Evolutionary conservation across 1,284 basidiomycete genomes (phyloP), one percentile per base, ranked within the genome.

Genomic region (Irpex lacteus): DNA sequence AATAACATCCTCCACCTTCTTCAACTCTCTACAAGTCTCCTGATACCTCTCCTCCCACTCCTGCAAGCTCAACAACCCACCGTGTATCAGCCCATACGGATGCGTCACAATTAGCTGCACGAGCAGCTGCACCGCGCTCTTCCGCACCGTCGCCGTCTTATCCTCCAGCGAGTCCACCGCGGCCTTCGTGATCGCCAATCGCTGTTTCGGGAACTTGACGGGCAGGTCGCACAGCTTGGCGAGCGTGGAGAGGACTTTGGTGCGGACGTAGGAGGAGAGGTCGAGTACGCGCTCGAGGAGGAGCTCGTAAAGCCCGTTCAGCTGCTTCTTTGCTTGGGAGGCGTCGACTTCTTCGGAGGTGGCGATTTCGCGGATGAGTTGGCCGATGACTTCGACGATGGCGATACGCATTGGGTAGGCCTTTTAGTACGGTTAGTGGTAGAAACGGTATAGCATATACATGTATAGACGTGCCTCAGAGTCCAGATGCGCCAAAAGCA

Each of bases 361-460:
- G 0, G 90, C 85, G 6, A 97, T 84, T 69, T 96, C 92, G 49
- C 83, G 81, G 71, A 98, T 94, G 63, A 97, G 84, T 59, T 82
- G 79, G 3, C 93, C 94, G 47, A 97, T 87, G 64, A 96, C 85
- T 74, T 97, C 95, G 57, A 98, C 86, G 62, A 98, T 83, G 0
- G 93, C 94, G 80, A 96, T 94, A 44, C 98, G 92, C 89, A 99
- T 97, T 0, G 95, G 94, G 72, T 98, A 98, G 0, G 95, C 91
- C 92, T 96, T 61, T 0, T 7, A n/a, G n/a, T 18, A 19, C 26
- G 15, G 34, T 36, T 56, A n/a, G n/a, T n/a, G n/a, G n/a, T n/a
- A n/a, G n/a, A n/a, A n/a, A n/a, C n/a, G n/a, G n/a, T n/a, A n/a
- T n/a, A n/a, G n/a, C n/a, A n/a, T n/a, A n/a, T 6, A 34, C 18